A percentile compares a stretch with the other conserved stretches of the same genome.
phyloP scores from a whole-genome alignment of 768 basidiomycete genomes.

The Boletus tomentosulus region DNA sequence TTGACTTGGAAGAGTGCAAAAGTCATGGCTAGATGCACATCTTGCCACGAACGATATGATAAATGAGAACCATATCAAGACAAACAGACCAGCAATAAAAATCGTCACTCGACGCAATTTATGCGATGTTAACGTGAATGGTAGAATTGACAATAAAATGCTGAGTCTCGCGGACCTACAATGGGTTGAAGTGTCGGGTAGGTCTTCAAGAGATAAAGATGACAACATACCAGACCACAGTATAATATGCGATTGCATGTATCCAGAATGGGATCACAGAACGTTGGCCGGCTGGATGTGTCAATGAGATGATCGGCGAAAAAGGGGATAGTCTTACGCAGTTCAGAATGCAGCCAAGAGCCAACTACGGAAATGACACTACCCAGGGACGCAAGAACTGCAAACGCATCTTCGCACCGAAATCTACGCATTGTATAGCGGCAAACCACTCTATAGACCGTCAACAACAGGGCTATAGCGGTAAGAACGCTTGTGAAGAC shows the following conservation, averaged over 20 bases:
- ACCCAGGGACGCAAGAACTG: background rate
- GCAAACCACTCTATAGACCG: background rate
- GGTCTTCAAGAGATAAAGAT: background rate
- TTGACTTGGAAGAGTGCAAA: background rate
- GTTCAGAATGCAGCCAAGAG: constrained; percentile 8
- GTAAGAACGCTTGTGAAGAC: constrained; percentile 11
- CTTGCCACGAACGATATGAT: background rate
- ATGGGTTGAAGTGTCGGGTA: background rate
- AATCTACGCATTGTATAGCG: constrained; percentile 2
- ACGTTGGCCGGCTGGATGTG: constrained; percentile 3
- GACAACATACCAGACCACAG: constrained; percentile 13
- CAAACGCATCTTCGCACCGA: constrained; percentile 21
- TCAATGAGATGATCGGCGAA: background rate
- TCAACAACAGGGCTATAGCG: constrained; percentile 1
- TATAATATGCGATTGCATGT: constrained; percentile 7
- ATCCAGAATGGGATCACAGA: constrained; percentile 7
- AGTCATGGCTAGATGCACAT: background rate
- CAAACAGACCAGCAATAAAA: constrained; percentile 6
- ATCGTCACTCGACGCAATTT: constrained; percentile 6
- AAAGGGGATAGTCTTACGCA: background rate
- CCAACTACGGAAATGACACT: constrained; percentile 4
- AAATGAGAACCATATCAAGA: constrained; percentile 9
- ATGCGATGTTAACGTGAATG: constrained; percentile 6
- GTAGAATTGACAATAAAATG: constrained; percentile 11
- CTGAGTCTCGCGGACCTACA: constrained; percentile 14